Conservation (phyloP, 148 eudicot genomes). For the Silene conica region DNA sequence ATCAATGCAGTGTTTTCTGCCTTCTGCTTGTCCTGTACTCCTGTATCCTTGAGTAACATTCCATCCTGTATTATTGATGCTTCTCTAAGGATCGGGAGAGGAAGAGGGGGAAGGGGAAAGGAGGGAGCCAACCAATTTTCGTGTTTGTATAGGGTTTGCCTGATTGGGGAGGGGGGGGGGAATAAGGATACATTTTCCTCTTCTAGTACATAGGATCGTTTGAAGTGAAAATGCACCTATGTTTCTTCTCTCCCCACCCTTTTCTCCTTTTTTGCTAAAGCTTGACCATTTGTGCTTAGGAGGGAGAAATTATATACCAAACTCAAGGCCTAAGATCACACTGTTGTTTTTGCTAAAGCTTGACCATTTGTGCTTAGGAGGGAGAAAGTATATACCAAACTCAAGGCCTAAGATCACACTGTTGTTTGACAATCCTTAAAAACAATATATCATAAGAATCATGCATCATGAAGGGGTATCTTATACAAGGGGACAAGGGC, state of each 20-base stretch:
- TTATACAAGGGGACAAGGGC: constrained; percentile 7
- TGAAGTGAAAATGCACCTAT: background rate
- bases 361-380: background rate
- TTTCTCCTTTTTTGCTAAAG: background rate
- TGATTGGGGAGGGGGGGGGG: background rate
- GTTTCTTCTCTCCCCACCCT: background rate
- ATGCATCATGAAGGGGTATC: constrained; percentile 2
- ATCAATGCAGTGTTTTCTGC: background rate
- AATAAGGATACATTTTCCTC: background rate
- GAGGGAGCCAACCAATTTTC: background rate
- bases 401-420: background rate
- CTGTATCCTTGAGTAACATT: background rate
- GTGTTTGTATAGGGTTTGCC: background rate
- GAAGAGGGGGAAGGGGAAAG: background rate
- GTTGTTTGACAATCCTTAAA: background rate
- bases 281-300: constrained; percentile 1
- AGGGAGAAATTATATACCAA: background rate
- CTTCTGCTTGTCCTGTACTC: background rate
- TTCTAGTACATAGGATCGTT: background rate
- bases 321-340: background rate
- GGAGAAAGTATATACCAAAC: background rate
- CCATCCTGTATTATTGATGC: background rate
- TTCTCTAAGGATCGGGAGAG: background rate
- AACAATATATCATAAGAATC: background rate
- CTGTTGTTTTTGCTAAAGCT: background rate